A percentile compares a stretch with the other conserved stretches of the same genome.
These are phyloP conservation scores for Acarospora socialis DNA, from an alignment of 2,329 filamentous ascomycete genomes.

Conservation along the genomic window DNA sequence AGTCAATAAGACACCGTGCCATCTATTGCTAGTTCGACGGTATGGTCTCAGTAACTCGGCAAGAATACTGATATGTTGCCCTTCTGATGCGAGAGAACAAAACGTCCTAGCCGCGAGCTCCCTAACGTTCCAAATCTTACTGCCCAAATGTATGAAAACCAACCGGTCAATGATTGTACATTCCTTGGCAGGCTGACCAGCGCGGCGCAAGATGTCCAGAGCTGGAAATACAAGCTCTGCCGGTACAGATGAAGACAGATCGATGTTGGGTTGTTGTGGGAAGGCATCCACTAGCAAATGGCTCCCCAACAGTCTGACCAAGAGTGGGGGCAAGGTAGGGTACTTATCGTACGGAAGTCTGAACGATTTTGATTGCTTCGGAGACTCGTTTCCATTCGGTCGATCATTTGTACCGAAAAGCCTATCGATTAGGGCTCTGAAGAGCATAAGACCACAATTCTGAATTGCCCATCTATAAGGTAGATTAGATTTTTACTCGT, in stretches of 20 bases:
- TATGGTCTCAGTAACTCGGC: too few relatives aligned
- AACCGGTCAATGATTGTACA: conserved; percentile 1
- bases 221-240: conserved; percentile 14
- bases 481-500: conserved; percentile 11
- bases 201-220: conserved; percentile 12
- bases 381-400: too few relatives aligned
- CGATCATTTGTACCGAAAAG: conserved; percentile 2
- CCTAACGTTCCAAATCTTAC: conserved; percentile 11
- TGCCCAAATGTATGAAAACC: conserved; percentile 7
- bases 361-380: conserved; percentile 1
- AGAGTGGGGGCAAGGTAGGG: conserved; percentile 10
- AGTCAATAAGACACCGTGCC: too few relatives aligned
- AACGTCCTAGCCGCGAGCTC: conserved; percentile 13
- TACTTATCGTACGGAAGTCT: conserved; percentile 10
- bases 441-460: conserved; percentile 45
- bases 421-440: conserved; percentile 12
- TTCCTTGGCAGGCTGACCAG: conserved; percentile 8
- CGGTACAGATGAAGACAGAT: too few relatives aligned
- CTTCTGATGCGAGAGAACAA: too few relatives aligned
- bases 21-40: too few relatives aligned
- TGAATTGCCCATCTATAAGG: conserved; percentile 67
- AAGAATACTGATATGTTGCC: too few relatives aligned
- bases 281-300: too few relatives aligned
- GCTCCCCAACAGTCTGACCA: conserved; percentile 12
- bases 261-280: too few relatives aligned